Conservation (phyloP, 2,329 filamentous ascomycete genomes). For the Pezicula neosporulosa region DNA sequence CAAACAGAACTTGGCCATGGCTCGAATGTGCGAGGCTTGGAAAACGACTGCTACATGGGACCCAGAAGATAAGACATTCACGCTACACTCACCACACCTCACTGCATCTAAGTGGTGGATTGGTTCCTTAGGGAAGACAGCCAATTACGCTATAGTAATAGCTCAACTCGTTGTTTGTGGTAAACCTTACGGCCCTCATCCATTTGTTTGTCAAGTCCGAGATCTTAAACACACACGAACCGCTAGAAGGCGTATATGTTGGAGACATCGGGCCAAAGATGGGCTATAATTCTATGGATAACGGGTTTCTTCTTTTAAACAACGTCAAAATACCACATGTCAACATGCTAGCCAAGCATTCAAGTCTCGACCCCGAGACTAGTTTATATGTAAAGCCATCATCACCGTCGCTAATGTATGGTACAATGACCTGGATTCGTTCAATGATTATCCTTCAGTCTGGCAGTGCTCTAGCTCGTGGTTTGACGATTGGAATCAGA, state of each 20-base stretch:
- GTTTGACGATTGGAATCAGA: conserved; percentile 73
- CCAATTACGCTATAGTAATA: conserved; percentile 77
- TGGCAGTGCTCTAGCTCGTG: conserved; percentile 66
- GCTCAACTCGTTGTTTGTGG: conserved; percentile 69
- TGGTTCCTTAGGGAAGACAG: conserved; percentile 70
- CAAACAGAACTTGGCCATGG: conserved; percentile 80
- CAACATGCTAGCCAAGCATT: conserved; percentile 72
- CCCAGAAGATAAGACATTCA: conserved; percentile 69
- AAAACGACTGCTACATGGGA: conserved; percentile 58
- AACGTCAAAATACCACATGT: conserved; percentile 71
- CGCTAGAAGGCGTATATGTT: conserved; percentile 66
- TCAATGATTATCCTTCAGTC: conserved; percentile 72
- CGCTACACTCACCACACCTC: conserved; percentile 67
- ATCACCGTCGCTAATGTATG: conserved; percentile 68
- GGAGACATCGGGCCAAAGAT: conserved; percentile 81
- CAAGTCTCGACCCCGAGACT: conserved; percentile 63
- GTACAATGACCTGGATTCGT: conserved; percentile 73
- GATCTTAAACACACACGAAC: conserved; percentile 67
- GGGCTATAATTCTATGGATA: conserved; percentile 79
- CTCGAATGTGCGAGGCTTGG: conserved; percentile 64
- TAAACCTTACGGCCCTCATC: conserved; percentile 71
- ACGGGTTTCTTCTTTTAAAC: conserved; percentile 76
- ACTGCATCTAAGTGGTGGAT: conserved; percentile 86
- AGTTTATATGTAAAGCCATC: conserved; percentile 65
- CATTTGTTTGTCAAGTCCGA: conserved; percentile 73